Evolutionary conservation across 2,329 filamentous ascomycete genomes (phyloP).

Genomic region (Clonostachys chloroleuca): DNA sequence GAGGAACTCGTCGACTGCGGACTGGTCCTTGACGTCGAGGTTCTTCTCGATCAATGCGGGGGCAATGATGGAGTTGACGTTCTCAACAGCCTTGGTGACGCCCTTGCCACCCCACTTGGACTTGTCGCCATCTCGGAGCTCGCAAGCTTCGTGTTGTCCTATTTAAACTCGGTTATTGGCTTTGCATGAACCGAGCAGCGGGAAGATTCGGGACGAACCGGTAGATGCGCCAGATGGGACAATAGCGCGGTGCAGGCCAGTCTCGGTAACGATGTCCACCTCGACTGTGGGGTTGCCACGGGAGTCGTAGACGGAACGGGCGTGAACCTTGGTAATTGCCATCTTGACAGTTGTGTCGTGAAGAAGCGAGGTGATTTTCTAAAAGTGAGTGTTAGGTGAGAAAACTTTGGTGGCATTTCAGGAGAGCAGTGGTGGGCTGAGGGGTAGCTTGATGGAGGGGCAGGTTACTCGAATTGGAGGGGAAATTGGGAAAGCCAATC

Average conservation of each 20-base stretch:
- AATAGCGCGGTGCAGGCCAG: slow-evolving; percentile 93
- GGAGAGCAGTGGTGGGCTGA: too few species aligned
- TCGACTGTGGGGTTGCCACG: slow-evolving; percentile 98
- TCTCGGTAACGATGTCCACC: slow-evolving; percentile 95
- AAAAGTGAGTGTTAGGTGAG: slow-evolving; percentile 2
- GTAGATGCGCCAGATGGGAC: slow-evolving; percentile 96
- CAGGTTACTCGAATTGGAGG: background rate
- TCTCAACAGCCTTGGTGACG: slow-evolving; percentile 79
- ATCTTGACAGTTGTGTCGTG: slow-evolving; percentile 49
- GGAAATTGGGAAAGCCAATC: too few species aligned
- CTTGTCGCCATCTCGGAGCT: slow-evolving; percentile 89
- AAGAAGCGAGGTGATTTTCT: slow-evolving; percentile 3
- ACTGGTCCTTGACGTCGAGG: slow-evolving; percentile 83
- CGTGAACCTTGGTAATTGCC: slow-evolving; percentile 87
- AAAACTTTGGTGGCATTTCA: background rate
- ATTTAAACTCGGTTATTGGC: slow-evolving; percentile 17
- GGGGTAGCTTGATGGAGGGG: too few species aligned
- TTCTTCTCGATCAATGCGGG: slow-evolving; percentile 79
- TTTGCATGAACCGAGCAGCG: slow-evolving; percentile 8
- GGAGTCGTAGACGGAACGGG: slow-evolving; percentile 97
- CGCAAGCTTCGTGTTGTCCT: slow-evolving; percentile 88
- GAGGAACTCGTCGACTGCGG: slow-evolving; percentile 78
- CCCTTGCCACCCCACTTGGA: slow-evolving; percentile 82
- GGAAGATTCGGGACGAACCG: slow-evolving; percentile 49
- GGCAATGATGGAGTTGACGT: slow-evolving; percentile 78